Percentiles rank a stretch among this genome's conserved stretches.
Conservation (phyloP, 768 basidiomycete genomes). For the Austroboletus eburneus region DNA sequence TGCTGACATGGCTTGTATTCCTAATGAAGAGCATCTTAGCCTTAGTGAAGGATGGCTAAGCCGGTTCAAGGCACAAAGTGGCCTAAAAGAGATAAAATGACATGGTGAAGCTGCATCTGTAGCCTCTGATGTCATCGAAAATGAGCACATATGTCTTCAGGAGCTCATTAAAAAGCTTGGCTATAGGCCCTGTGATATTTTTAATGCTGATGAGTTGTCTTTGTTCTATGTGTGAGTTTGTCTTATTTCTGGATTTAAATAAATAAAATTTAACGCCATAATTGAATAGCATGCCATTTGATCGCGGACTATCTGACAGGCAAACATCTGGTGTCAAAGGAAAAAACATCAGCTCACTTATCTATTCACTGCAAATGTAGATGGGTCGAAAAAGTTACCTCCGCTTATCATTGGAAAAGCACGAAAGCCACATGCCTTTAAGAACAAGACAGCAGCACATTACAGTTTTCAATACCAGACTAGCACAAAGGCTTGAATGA, state of each 20-base stretch:
- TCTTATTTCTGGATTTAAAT: not conserved
- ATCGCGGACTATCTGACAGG: not conserved
- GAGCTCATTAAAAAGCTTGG: constrained; percentile 26
- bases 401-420: not conserved
- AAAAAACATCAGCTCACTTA: not conserved
- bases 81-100: not conserved
- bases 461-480: not conserved
- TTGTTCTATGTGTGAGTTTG: constrained; percentile 33
- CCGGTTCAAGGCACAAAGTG: not conserved
- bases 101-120: constrained; percentile 37
- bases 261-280: not conserved
- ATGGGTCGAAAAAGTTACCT: not conserved
- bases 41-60: not conserved
- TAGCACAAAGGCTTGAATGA: constrained; percentile 3
- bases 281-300: not conserved
- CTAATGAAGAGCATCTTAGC: not conserved
- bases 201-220: constrained; percentile 36
- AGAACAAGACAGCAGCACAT: not conserved
- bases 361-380: not conserved
- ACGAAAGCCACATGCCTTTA: not conserved
- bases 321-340: not conserved
- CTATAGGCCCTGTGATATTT: constrained; percentile 29
- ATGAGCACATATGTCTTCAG: constrained; percentile 23
- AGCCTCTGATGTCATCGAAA: constrained; percentile 17
- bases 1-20: not conserved